phyloP scores from a whole-genome alignment of 441 rosid genomes.

The Eutrema salsugineum region DNA sequence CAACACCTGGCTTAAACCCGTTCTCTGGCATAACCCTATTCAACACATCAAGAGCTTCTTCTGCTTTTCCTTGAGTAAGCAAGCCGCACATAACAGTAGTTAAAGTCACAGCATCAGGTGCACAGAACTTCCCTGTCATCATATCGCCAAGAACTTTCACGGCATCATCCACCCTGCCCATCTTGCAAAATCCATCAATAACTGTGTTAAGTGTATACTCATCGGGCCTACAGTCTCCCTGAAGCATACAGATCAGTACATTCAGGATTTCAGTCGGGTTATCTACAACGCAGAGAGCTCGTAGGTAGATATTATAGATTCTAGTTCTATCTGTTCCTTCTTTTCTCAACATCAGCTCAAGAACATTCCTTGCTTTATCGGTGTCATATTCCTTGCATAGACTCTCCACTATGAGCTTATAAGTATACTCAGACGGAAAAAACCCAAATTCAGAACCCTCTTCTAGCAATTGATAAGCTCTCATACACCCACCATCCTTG shows the following conservation, averaged over 20 bases:
- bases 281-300: constrained; percentile 58
- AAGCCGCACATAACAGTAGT: constrained; percentile 62
- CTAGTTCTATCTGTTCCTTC: constrained; percentile 52
- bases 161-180: constrained; percentile 68
- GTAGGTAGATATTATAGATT: constrained; percentile 64
- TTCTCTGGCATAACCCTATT: constrained; percentile 44
- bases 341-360: constrained; percentile 53
- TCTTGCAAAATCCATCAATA: constrained; percentile 74
- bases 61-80: constrained; percentile 49
- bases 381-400: constrained; percentile 60
- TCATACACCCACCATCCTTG: constrained; percentile 66
- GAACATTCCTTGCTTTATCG: constrained; percentile 50
- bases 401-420: constrained; percentile 62
- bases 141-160: constrained; percentile 67
- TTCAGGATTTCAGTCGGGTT: constrained; percentile 69
- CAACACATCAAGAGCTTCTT: constrained; percentile 55
- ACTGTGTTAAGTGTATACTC: constrained; percentile 76
- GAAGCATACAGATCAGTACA: constrained; percentile 69
- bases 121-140: constrained; percentile 64
- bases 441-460: constrained; percentile 66
- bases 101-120: constrained; percentile 73
- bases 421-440: constrained; percentile 66
- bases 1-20: constrained; percentile 53
- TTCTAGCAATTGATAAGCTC: constrained; percentile 76
- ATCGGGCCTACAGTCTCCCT: constrained; percentile 65